Percentiles rank a stretch among this genome's conserved stretches.
These are phyloP conservation scores for Coemansia biformis DNA, from an alignment of 192 early-diverging fungal genomes.

Conservation along the genomic window DNA sequence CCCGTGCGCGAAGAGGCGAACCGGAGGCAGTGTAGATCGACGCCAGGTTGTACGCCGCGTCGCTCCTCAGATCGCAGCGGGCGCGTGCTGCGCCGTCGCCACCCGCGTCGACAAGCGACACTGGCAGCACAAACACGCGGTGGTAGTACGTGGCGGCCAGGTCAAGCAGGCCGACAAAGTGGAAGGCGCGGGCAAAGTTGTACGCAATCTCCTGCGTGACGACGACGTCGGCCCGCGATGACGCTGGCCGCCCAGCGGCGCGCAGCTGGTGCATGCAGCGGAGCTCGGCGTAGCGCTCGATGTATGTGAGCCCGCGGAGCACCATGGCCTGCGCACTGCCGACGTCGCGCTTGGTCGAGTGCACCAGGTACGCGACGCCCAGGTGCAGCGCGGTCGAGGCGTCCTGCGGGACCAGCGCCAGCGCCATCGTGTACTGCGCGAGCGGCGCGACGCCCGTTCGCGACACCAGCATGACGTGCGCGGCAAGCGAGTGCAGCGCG, in stretches of 20 bases:
- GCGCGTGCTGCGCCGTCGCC: background rate
- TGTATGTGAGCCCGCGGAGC: conserved; percentile 29
- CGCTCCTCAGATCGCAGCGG: conserved; percentile 54
- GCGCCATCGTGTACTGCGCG: conserved; percentile 36
- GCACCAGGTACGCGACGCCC: conserved; percentile 27
- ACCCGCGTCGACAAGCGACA: conserved; percentile 28
- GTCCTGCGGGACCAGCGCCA: conserved; percentile 25
- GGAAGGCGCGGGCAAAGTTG: conserved; percentile 86
- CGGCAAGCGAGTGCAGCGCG: conserved; percentile 30
- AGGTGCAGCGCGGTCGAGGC: conserved; percentile 32
- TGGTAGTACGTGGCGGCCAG: conserved; percentile 85
- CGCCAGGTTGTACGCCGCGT: conserved; percentile 90
- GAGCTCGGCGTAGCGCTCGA: conserved; percentile 45
- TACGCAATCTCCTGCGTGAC: conserved; percentile 59
- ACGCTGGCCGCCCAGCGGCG: conserved; percentile 1
- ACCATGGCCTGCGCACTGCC: conserved; percentile 6
- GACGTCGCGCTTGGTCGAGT: background rate
- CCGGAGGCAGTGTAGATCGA: conserved; percentile 75
- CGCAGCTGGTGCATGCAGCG: conserved; percentile 17
- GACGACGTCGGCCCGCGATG: conserved; percentile 10
- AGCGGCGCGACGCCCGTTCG: conserved; percentile 10
- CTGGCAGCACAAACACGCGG: conserved; percentile 59
- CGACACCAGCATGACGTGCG: conserved; percentile 24
- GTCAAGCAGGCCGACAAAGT: conserved; percentile 76
- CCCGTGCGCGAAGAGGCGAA: conserved; percentile 61